Evolutionary conservation across 2,329 filamentous ascomycete species (phyloP).

Genomic region (Thermoascus crustaceus): DNA sequence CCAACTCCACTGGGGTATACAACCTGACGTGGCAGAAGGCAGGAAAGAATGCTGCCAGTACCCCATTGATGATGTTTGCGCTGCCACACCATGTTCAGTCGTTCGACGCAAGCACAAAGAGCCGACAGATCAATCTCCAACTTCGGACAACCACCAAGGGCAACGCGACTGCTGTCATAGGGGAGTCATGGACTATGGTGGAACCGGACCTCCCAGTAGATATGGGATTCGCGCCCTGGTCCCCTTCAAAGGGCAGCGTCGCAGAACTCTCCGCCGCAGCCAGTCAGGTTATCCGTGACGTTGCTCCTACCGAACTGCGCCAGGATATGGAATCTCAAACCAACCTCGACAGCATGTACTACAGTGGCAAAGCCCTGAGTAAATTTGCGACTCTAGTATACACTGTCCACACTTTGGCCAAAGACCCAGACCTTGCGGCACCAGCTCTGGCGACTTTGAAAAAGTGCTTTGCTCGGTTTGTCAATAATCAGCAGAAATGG

Average conservation of each 20-base stretch:
- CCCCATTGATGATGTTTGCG: conserved; percentile 69
- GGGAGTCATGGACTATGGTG: conserved; percentile 67
- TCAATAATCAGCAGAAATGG: conserved; percentile 58
- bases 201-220: conserved; percentile 63
- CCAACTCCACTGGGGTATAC: conserved; percentile 59
- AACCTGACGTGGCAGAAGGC: conserved; percentile 63
- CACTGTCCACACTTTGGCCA: conserved; percentile 55
- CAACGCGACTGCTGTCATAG: conserved; percentile 61
- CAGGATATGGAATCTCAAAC: conserved; percentile 67
- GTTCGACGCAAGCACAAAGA: conserved; percentile 53
- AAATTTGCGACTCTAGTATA: conserved; percentile 68
- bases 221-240: conserved; percentile 76
- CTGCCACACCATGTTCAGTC: conserved; percentile 77
- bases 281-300: conserved; percentile 50
- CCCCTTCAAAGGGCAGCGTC: conserved; percentile 38
- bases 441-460: conserved; percentile 56
- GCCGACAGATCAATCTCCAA: conserved; percentile 46
- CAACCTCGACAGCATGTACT: conserved; percentile 83
- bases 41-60: conserved; percentile 50
- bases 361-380: conserved; percentile 73
- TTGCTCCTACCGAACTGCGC: conserved; percentile 64
- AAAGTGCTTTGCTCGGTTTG: conserved; percentile 57
- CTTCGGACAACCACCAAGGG: conserved; percentile 84
- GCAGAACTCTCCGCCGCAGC: conserved; percentile 39
- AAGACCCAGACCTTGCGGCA: conserved; percentile 49